Base-by-base conservation (phyloP, 805 yeast species). In the Yamadazyma nakazawae region DNA sequence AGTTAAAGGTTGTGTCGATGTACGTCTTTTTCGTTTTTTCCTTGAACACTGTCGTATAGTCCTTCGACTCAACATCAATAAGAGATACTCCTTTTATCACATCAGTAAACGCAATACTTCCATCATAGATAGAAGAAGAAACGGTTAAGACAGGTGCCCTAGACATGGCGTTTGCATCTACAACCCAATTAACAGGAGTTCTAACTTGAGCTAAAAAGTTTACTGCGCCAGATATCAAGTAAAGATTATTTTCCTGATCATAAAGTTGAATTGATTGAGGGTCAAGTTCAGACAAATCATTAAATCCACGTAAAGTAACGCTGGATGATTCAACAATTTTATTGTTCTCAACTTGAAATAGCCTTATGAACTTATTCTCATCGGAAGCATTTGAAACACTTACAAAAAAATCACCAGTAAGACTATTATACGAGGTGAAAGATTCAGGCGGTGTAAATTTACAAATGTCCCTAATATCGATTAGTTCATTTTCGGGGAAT, bases 401-500 rank as follows among this genome's bases (percentile, higher is more conserved):
- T 13, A 9, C 32, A 9, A 28, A 28, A 9, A 28, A 28, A 13
- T 28, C 32, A 28, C 32, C 32, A 9, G 32, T 28, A 9, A 13
- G 32, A 5, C 32, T 28, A 12, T 13, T 12, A 28, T 28, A 9
- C 9, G 24, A 12, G 32, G 32, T 13, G 32, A 28, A 28, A 28
- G 12, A 13, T 12, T 28, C 32, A 5, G 4, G 12, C 9, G n/a
- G 32, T 28, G 41, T 30, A 2, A 54, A 39, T 2, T 35, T 37
- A 37, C 56, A 45, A 9, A 63, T 42, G 47, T 61, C 65, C 18
- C 54, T 51, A 26, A 56, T 43, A 34, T 60, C 63, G 3, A 49
- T 39, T 7, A 51, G 51, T 1, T 39, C 36, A 8, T 45, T 21
- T 18, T 43, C 45, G 6, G 52, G 36, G 36, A 48, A 54, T 9